Base-by-base conservation (phyloP, 495 filamentous ascomycete species). In the Penicillium ucsense region DNA sequence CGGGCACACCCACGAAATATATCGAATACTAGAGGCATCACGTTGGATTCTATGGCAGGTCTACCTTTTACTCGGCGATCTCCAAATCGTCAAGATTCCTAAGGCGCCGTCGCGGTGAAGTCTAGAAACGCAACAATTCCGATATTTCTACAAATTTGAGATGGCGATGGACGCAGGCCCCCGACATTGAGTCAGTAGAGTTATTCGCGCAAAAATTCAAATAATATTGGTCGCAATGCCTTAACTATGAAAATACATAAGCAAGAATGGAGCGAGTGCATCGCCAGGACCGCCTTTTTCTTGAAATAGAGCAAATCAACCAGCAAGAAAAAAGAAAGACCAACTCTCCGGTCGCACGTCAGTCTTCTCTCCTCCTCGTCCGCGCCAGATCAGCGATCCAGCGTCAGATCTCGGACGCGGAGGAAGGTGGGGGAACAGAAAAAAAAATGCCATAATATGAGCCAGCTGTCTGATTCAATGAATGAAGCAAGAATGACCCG, bases 321-420 rank as follows among this genome's bases (percentile, higher is more conserved):
- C 43, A 12, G 36, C 43, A 32, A n/a, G 4, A 30, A 3, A 11
- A 32, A 32, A 33, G 34, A 31, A 32, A 36, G 27, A 27, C 36
- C 34, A 45, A 45, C 12, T 36, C 34, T 28, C 36, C 43, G 9
- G 5, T 29, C 33, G 32, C 33, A 45, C 27, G 28, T 5, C 28
- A 31, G 9, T 31, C 20, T 34, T 29, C 11, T 38, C 50, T 47
- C 47, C 44, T 48, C 57, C 53, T 51, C 51, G 53, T 52, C 60
- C 55, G 54, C 34, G 32, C 43, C 33, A 29, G 43, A 53, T 53
- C 66, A 64, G 66, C 70, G 68, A 67, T 68, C 70, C 70, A 74
- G 70, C 70, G 70, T 71, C 66, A 61, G 61, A 60, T 46, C 54
- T 29, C 56, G 60, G 59, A 54, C 53, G 49, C 43, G 51, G 48